Evolutionary conservation across 176 grass and related monocot species (phyloP), one percentile per base, ranked within the genome.

Genomic region (Avena eriantha): DNA sequence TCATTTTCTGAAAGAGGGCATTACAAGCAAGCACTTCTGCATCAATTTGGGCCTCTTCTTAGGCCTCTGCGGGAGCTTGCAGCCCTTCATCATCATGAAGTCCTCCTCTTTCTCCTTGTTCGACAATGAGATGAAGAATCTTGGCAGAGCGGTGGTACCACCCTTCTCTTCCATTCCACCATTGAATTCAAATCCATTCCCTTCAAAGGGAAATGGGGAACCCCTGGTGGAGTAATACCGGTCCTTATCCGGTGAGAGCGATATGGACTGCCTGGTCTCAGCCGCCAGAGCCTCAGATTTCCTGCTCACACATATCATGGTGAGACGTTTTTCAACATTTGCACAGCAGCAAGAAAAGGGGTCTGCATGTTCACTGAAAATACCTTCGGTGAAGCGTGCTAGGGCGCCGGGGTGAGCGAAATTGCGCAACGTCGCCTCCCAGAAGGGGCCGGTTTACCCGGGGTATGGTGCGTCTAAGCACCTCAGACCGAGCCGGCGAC

Each of bases 21-120:
- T 78, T 97, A 97, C 95, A 81, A 97, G 95, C 77, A 97, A 86
- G 86, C 90, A 94, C 67, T 99, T 99, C 80, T 94, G 97, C 64
- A 97, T 93, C 80, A 91, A 88, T 82, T 99, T 99, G 23, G 97
- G 95, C 80, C 97, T 91, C 85, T 99, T 99, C 88, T 99, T 99
- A 14, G 97, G 97, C 86, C 97, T 94, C 80, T 99, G 97, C 18
- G 97, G 97, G 67, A 97, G 90, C 65, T 96, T 99, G 81, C 94
- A 99, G n/a, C 97, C 97, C 79, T 99, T 99, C 97, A 99, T 99
- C 8, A 87, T 87, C 90, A 99, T 87, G 81, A 99, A 99, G 58
- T 99, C 97, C 87, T 99, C 97, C 73, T 99, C 97, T 81, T 99
- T 99, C 86, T 99, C 94, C 90, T 99, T 99, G 46, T 93, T 99